Conservation (phyloP, 2,329 filamentous ascomycete genomes). For the Chaetoscypha palmicola region DNA sequence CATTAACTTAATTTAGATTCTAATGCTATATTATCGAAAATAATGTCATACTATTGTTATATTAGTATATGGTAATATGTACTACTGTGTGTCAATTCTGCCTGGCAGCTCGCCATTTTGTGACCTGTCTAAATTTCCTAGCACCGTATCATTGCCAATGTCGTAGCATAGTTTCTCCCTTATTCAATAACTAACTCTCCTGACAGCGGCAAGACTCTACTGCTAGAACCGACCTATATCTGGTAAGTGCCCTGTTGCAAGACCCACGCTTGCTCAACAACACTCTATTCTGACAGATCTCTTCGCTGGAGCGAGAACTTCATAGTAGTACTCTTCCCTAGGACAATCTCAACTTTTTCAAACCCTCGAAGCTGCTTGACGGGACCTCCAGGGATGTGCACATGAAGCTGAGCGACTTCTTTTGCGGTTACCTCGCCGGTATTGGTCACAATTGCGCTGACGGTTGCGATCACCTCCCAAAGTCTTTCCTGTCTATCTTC, state of each 20-base stretch:
- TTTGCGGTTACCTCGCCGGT: conserved; percentile 35
- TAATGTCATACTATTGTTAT: too few relatives aligned
- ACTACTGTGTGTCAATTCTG: too few relatives aligned
- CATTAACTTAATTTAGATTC: too few relatives aligned
- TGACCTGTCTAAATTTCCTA: too few relatives aligned
- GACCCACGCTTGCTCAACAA: conserved; percentile 58
- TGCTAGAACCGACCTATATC: conserved; percentile 42
- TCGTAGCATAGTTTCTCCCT: too few relatives aligned
- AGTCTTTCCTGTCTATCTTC: conserved; percentile 46
- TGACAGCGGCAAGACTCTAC: conserved; percentile 19
- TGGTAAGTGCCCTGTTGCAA: conserved; percentile 46
- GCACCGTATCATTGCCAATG: too few relatives aligned
- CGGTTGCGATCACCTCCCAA: conserved; percentile 43
- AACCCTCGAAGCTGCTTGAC: conserved; percentile 66
- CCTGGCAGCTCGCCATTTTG: too few relatives aligned
- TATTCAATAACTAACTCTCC: not conserved
- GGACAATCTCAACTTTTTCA: conserved; percentile 51
- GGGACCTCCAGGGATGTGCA: conserved; percentile 67
- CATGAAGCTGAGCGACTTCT: conserved; percentile 32
- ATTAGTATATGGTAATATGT: too few relatives aligned
- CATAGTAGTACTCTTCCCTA: conserved; percentile 39
- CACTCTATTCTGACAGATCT: conserved; percentile 58
- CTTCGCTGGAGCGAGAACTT: conserved; percentile 49
- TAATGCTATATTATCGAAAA: too few relatives aligned
- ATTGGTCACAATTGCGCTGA: conserved; percentile 41